Evolutionary conservation across 129 eudicot genomes (phyloP), one percentile per base, ranked within the genome.

Genomic region (Flaveria robusta): DNA sequence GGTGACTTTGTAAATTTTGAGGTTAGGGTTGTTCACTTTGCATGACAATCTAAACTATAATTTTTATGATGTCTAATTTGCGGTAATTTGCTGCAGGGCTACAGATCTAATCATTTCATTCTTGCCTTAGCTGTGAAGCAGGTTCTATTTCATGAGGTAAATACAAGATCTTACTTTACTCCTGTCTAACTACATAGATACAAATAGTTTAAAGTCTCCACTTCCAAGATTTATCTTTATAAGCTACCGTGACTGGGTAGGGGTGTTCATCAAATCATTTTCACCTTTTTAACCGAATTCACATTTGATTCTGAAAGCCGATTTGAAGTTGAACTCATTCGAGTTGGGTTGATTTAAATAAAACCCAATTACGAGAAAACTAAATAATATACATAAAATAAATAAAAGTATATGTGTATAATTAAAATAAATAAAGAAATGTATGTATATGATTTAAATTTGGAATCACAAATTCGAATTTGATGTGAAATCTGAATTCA

Each of bases 131-230:
- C 97, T 42, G 85, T 94, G 83, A 94, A 94, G 89, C 91, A 88
- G 84, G 82, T 94, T 63, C 74, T 94, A 80, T 81, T 81, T 69
- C 96, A 91, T 70, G 99, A 94, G 94, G 98, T 94, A 79, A 84
- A 77, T 69, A 51, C 37, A 74, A 31, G 23, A 34, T 49, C 52
- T 49, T 29, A 75, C 68, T 23, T 41, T 74, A 59, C 29, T 43
- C 39, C 8, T 72, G 51, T 71, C n/a, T 11, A 16, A 23, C 55
- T 54, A 70, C 22, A 68, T 77, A 58, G 23, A 69, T 58, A 14
- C 63, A n/a, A 51, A 45, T 14, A 64, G 42, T 50, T 42, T 24
- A 7, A 51, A 77, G 68, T 54, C 20, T 29, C 45, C 34, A 29
- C 56, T 26, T n/a, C 56, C 16, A 16, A 39, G 20, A 0, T 0